A percentile compares a stretch with the other conserved stretches of the same genome.
phyloP scores from a whole-genome alignment of 2,329 filamentous ascomycete species.

The Colletotrichum cereale region DNA sequence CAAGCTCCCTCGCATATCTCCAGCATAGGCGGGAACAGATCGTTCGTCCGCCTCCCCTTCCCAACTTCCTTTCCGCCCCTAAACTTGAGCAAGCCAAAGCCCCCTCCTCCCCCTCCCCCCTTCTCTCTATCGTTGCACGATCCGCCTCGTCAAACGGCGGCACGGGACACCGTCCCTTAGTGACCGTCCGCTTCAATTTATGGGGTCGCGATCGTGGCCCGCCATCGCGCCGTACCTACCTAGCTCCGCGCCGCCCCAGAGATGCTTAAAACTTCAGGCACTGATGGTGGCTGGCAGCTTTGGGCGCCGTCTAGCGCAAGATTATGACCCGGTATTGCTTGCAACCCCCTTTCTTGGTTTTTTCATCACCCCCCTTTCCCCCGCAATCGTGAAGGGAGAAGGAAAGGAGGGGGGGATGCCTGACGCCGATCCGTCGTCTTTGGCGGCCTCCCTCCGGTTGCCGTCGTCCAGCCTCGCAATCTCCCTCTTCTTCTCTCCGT shows the following conservation, averaged over 20 bases:
- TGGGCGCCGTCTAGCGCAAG: not conserved
- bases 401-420: not conserved
- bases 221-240: not conserved
- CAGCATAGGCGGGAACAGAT: not conserved
- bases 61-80: not conserved
- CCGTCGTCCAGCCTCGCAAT: not conserved
- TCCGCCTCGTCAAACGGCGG: slow-evolving; percentile 17
- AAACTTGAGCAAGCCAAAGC: not conserved
- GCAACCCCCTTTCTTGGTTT: not conserved
- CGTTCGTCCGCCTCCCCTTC: not conserved
- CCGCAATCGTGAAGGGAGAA: not conserved
- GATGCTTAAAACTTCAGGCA: not conserved
- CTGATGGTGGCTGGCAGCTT: not conserved
- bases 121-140: not conserved
- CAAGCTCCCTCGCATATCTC: not conserved
- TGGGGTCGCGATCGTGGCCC: not conserved
- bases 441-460: not conserved
- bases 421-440: not conserved
- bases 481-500: not conserved
- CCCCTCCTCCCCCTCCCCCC: not conserved
- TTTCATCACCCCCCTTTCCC: not conserved
- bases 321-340: not conserved
- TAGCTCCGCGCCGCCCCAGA: not conserved
- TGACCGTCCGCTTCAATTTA: not conserved
- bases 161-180: slow-evolving; percentile 9